Base-by-base conservation (phyloP, 75 land plant species). In the Pinus albicaulis region DNA sequence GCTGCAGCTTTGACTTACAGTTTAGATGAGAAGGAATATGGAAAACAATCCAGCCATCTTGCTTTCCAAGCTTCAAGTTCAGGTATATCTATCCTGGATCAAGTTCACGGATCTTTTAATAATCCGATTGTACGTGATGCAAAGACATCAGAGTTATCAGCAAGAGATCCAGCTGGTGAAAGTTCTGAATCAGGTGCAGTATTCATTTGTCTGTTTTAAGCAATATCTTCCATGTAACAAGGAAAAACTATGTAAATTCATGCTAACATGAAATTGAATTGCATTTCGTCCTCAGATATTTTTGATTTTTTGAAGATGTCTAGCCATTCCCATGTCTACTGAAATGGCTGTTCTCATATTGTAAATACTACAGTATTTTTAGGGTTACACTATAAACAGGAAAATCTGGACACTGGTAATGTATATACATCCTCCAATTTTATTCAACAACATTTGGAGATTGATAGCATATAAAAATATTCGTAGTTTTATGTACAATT, bases 121-220 rank as follows among this genome's bases (percentile, higher is more conserved):
- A 38, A 68, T 68, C 53, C 41, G 10, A 68, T 13, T 19, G 4
- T 68, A 68, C 13, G 22, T 1, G 34, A 68, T 68, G 38, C 71
- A 68, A 68, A n/a, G 71, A n/a, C 19, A 34, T 19, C 71, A 68
- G 71, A 68, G 41, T 4, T 68, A 68, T 68, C 71, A 68, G 1
- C 71, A n/a, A n/a, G 71, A 68, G 48, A 68, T 38, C 53, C 48
- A 68, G 52, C 71, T 68, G n/a, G 52, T 38, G 71, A 68, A 41
- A 41, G 10, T 15, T 52, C 71, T 16, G 48, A 41, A 68, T 68
- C 71, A 68, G 71, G 71, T 68, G 7, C 14, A 1, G 23, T 68
- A n/a, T 31, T 36, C 48, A 66, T 36, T 68, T 68, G 23, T 68
- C 52, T 68, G 31, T 64, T 34, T 64, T 34, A 16, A 28, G 8